Percentiles rank a stretch among this genome's conserved stretches.
Evolutionary conservation across 352 stramenopile genomes (phyloP).

Genomic region (Phytopythium mirpurense): DNA sequence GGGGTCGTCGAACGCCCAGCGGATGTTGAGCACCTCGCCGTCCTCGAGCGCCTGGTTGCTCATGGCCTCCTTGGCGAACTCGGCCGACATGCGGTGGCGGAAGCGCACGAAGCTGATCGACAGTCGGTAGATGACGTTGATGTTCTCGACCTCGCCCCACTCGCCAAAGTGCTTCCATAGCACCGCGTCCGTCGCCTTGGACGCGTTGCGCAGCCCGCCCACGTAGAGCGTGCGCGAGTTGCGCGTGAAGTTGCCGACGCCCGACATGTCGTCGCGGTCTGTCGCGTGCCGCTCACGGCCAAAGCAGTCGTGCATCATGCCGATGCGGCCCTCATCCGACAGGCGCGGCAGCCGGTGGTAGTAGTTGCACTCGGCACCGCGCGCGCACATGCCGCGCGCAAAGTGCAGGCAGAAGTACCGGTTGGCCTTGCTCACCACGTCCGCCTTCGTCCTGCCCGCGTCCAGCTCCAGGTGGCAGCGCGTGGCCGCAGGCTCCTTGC

Average conservation of each 20-base stretch:
- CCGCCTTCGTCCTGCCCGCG: conserved; percentile 89
- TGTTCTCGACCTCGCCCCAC: conserved; percentile 91
- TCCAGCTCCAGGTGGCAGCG: conserved; percentile 83
- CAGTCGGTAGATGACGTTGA: conserved; percentile 92
- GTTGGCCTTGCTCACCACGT: conserved; percentile 81
- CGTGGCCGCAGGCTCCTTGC: conserved; percentile 83
- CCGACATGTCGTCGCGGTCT: conserved; percentile 91
- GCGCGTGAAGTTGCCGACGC: conserved; percentile 88
- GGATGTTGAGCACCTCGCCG: conserved; percentile 89
- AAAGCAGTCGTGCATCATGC: conserved; percentile 92
- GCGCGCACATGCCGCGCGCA: conserved; percentile 86
- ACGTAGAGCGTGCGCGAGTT: conserved; percentile 92
- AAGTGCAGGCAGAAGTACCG: conserved; percentile 92
- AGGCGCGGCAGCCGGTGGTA: conserved; percentile 86
- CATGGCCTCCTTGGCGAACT: conserved; percentile 90
- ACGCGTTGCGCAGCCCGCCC: conserved; percentile 63
- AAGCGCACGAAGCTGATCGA: conserved; percentile 90
- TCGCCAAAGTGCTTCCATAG: conserved; percentile 89
- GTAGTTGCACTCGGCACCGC: conserved; percentile 88
- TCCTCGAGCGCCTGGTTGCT: conserved; percentile 82
- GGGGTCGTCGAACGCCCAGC: conserved; percentile 92
- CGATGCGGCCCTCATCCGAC: conserved; percentile 65
- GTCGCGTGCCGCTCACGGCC: conserved; percentile 87
- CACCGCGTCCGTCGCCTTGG: conserved; percentile 51
- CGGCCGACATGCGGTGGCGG: conserved; percentile 68